These are phyloP conservation scores for Venturia pyrina DNA, from an alignment of 2,329 filamentous ascomycete genomes.

Conservation along the genomic window DNA sequence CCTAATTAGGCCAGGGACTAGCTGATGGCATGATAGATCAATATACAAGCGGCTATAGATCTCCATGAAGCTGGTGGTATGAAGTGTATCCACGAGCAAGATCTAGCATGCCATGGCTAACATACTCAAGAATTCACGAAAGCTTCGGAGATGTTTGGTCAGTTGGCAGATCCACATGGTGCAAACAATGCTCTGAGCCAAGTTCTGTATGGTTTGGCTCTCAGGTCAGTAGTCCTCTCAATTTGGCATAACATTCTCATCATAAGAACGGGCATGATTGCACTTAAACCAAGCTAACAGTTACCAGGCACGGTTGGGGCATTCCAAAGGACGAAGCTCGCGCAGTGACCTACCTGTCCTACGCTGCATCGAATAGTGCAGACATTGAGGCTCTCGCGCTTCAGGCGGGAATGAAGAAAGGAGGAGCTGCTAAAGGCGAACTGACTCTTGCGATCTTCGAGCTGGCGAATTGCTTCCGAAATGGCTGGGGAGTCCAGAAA, in stretches of 20 bases:
- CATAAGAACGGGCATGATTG: conserved; percentile 4
- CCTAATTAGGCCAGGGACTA: not conserved
- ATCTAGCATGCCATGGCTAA: not conserved
- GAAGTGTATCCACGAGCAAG: conserved; percentile 13
- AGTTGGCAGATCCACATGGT: conserved; percentile 71
- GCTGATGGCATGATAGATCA: conserved; percentile 13
- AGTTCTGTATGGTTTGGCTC: conserved; percentile 84
- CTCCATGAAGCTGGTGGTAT: conserved; percentile 71
- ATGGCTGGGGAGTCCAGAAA: conserved; percentile 85
- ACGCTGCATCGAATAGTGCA: conserved; percentile 83
- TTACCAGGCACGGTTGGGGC: conserved; percentile 82
- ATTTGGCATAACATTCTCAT: conserved; percentile 8
- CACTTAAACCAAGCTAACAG: not conserved
- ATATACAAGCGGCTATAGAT: conserved; percentile 92
- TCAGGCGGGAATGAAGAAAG: conserved; percentile 79
- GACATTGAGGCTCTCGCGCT: conserved; percentile 78
- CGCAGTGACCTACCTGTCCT: conserved; percentile 76
- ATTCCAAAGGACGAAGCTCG: conserved; percentile 60
- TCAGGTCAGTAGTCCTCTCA: conserved; percentile 1
- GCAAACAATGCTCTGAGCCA: conserved; percentile 90
- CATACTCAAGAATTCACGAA: conserved; percentile 49
- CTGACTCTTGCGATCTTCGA: conserved; percentile 94
- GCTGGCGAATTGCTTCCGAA: conserved; percentile 80
- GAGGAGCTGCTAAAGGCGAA: conserved; percentile 90
- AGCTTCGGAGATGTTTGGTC: conserved; percentile 78